Conservation (phyloP, 2,329 filamentous ascomycete genomes). For the Chaetomium olivaceum region DNA sequence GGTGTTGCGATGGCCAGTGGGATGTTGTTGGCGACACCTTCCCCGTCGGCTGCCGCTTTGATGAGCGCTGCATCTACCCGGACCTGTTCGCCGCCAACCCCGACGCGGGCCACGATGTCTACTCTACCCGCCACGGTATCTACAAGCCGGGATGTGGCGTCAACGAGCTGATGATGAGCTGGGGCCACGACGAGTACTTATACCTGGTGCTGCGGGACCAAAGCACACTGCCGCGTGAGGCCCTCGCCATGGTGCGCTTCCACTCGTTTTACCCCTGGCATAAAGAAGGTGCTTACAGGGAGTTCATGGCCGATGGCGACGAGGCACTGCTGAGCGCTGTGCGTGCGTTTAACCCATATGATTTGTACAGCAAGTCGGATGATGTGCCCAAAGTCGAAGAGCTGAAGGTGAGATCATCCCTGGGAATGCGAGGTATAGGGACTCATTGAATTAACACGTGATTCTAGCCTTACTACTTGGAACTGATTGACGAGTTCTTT, state of each 20-base stretch:
- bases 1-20: constrained; percentile 87
- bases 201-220: constrained; percentile 87
- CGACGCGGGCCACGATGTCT: constrained; percentile 69
- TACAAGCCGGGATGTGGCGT: constrained; percentile 78
- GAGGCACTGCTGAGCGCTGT: constrained; percentile 78
- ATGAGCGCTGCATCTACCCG: constrained; percentile 76
- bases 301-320: constrained; percentile 84
- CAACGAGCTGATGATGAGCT: constrained; percentile 85
- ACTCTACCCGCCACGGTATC: constrained; percentile 75
- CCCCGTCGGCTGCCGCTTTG: constrained; percentile 74
- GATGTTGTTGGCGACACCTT: constrained; percentile 89
- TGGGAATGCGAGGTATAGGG: background rate
- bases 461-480: constrained; percentile 67
- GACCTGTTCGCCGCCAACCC: constrained; percentile 77
- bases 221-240: constrained; percentile 74
- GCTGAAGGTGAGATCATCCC: constrained; percentile 59
- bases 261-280: constrained; percentile 96
- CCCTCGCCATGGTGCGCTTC: constrained; percentile 89
- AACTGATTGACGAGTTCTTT: constrained; percentile 74
- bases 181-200: constrained; percentile 87
- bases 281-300: constrained; percentile 72
- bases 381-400: constrained; percentile 73
- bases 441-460: background rate
- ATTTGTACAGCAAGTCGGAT: constrained; percentile 89
- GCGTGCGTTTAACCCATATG: constrained; percentile 86